Percentiles rank a stretch among this genome's conserved stretches.
These are phyloP conservation scores for Trichopus zeylanicus DNA, from an alignment of 116 monocot genomes.

Conservation along the genomic window DNA sequence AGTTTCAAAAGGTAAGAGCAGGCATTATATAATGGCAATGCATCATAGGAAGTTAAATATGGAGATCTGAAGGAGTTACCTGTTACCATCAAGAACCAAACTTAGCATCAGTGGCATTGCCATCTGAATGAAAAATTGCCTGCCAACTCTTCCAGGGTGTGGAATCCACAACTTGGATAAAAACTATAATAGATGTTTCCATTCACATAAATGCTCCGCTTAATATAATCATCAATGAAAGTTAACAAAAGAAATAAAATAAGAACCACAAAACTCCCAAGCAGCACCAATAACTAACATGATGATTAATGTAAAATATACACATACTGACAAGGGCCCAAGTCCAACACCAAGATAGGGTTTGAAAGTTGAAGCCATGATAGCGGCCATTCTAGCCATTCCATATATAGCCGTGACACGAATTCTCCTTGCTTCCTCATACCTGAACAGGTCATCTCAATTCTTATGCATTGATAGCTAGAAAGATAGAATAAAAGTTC, in stretches of 20 bases:
- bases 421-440: conserved; percentile 88
- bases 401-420: conserved; percentile 87
- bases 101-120: conserved; percentile 83
- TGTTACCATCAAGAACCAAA: conserved; percentile 95
- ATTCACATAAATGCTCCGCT: background rate
- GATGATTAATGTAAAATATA: background rate
- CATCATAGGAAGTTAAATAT: background rate
- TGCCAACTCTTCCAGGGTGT: conserved; percentile 97
- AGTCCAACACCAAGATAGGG: conserved; percentile 95
- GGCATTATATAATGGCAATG: background rate
- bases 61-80: conserved; percentile 29
- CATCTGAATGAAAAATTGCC: conserved; percentile 82
- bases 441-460: conserved; percentile 28
- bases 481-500: background rate
- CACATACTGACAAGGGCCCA: conserved; percentile 92
- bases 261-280: background rate
- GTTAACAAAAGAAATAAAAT: no score
- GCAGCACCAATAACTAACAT: background rate
- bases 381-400: conserved; percentile 97
- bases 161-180: conserved; percentile 83
- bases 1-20: background rate
- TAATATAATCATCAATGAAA: background rate
- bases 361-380: conserved; percentile 90
- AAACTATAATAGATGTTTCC: conserved; percentile 37
- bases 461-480: background rate